Evolutionary conservation across 2,329 filamentous ascomycete species (phyloP).

Genomic region (Fusarium nygamai): DNA sequence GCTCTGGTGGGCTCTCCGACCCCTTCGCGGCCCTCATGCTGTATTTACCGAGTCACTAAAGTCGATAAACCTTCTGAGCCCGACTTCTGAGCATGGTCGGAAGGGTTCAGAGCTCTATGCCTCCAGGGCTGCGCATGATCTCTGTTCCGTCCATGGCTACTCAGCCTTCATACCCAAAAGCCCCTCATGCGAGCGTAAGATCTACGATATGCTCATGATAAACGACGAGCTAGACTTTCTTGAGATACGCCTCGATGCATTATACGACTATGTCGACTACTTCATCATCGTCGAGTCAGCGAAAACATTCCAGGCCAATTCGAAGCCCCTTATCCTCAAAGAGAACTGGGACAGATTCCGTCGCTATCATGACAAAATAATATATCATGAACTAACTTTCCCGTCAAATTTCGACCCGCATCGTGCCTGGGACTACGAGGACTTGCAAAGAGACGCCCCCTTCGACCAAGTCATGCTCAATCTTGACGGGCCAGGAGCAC

Average conservation of each 20-base stretch:
- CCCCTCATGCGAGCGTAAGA: slow-evolving; percentile 39
- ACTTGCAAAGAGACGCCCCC: slow-evolving; percentile 64
- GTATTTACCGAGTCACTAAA: slow-evolving; percentile 20
- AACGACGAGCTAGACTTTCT: slow-evolving; percentile 73
- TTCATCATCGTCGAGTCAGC: slow-evolving; percentile 70
- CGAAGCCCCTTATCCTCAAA: slow-evolving; percentile 64
- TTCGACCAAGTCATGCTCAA: slow-evolving; percentile 64
- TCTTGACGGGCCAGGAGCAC: slow-evolving; percentile 53
- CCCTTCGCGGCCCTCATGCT: slow-evolving; percentile 1
- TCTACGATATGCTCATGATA: slow-evolving; percentile 67
- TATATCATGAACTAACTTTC: slow-evolving; percentile 64
- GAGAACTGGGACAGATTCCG: slow-evolving; percentile 62
- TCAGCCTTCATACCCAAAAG: slow-evolving; percentile 38
- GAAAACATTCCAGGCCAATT: slow-evolving; percentile 65
- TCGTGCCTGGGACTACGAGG: slow-evolving; percentile 60
- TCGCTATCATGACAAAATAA: slow-evolving; percentile 67
- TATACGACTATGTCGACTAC: slow-evolving; percentile 69
- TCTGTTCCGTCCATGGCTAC: slow-evolving; percentile 47
- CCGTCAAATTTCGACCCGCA: slow-evolving; percentile 52
- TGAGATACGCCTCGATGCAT: slow-evolving; percentile 69
- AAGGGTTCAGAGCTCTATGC: slow-evolving; percentile 39
- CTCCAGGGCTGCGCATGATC: slow-evolving; percentile 38
- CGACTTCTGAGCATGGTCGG: slow-evolving; percentile 12
- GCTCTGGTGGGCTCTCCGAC: not conserved
- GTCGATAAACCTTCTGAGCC: slow-evolving; percentile 12